A percentile compares a stretch with the other conserved stretches of the same genome.
These are phyloP conservation scores for Leucaena leucocephala DNA, from an alignment of 306 rosid genomes.

Conservation along the genomic window DNA sequence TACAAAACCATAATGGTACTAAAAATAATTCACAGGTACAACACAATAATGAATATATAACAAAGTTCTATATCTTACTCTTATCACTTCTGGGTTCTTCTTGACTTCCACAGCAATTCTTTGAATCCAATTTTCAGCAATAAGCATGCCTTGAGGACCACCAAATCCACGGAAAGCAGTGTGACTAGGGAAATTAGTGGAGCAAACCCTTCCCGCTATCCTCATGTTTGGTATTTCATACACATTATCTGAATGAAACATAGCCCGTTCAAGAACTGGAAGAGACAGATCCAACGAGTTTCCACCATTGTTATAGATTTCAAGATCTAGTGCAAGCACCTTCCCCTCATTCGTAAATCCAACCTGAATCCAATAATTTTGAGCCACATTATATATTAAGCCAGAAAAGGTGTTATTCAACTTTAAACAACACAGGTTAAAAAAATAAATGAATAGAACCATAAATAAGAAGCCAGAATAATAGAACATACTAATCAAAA, in stretches of 20 bases:
- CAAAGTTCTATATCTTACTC: conserved; percentile 53
- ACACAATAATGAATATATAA: conserved; percentile 4
- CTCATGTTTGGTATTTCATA: conserved; percentile 94
- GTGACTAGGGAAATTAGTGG: conserved; percentile 84
- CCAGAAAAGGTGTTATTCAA: conserved; percentile 3
- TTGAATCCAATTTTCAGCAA: conserved; percentile 93
- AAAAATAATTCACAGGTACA: conserved; percentile 32
- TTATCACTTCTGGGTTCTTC: conserved; percentile 83
- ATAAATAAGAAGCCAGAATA: conserved; percentile 5
- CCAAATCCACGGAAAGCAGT: conserved; percentile 99
- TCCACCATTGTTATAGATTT: conserved; percentile 88
- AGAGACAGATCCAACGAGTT: conserved; percentile 88
- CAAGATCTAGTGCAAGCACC: conserved; percentile 86
- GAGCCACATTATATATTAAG: conserved; percentile 29
- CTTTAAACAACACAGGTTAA: conserved; percentile 1
- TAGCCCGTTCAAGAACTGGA: conserved; percentile 91
- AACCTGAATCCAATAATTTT: conserved; percentile 53
- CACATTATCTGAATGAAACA: conserved; percentile 94
- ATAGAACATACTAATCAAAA: conserved; percentile 24
- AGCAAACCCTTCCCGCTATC: conserved; percentile 78
- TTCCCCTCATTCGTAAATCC: conserved; percentile 93
- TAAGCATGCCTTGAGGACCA: conserved; percentile 98
- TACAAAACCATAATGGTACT: conserved; percentile 4
- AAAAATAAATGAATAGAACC: not conserved
- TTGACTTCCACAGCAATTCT: conserved; percentile 80